These are phyloP conservation scores for Pelargonium myrrhifolium DNA, from an alignment of 441 rosid genomes.

Conservation along the genomic window DNA sequence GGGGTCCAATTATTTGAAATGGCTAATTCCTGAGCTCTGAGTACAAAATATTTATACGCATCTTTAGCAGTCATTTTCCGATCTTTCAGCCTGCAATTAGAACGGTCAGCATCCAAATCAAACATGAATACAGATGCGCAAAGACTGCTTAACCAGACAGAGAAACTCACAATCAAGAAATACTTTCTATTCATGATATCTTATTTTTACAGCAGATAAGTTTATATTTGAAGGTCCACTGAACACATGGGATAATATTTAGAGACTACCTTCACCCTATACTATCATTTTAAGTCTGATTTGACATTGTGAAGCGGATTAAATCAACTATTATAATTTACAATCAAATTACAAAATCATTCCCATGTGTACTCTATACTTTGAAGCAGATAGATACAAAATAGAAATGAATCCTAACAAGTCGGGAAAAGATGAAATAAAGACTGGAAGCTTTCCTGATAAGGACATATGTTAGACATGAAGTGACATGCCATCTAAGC, in stretches of 20 bases:
- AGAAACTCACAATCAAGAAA: not conserved
- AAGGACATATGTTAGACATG: not conserved
- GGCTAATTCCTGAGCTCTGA: slow-evolving; percentile 86
- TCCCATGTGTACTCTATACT: not conserved
- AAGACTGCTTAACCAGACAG: not conserved
- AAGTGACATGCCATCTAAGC: not conserved
- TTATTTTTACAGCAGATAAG: not conserved
- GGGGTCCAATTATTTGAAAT: slow-evolving; percentile 76
- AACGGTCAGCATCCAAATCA: slow-evolving; percentile 19
- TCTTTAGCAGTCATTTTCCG: slow-evolving; percentile 64
- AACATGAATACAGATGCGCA: not conserved
- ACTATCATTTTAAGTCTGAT: no score
- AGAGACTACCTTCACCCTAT: no score
- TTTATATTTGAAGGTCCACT: not conserved
- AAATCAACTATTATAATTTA: not conserved
- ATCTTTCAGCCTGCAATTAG: slow-evolving; percentile 57
- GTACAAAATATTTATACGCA: slow-evolving; percentile 78
- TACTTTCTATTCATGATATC: not conserved
- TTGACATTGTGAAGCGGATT: no score
- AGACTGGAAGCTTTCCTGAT: not conserved
- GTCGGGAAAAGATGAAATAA: not conserved
- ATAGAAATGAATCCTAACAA: not conserved
- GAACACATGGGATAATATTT: no score
- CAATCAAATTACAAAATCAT: not conserved
- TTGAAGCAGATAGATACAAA: not conserved